Percentiles rank a stretch among this genome's conserved stretches.
phyloP scores from a whole-genome alignment of 768 basidiomycete species.

The Lactarius quietus region DNA sequence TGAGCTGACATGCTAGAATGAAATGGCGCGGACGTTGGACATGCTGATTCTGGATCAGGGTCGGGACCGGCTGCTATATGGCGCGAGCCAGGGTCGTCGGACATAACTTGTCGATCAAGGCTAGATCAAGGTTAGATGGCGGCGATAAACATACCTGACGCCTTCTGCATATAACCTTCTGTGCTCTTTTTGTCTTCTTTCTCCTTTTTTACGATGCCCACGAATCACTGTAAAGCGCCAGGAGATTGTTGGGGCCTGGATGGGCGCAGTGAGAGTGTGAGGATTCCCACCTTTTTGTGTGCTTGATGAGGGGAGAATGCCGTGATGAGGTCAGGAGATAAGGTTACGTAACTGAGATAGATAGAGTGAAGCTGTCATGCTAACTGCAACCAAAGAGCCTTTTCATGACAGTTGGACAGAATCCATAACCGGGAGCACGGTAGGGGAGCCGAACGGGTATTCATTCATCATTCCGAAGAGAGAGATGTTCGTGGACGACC shows the following conservation, averaged over 20 bases:
- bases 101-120: slow-evolving; percentile 39
- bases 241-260: not conserved
- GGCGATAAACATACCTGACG: not conserved
- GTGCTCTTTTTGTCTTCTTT: not conserved
- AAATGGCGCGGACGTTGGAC: too few species aligned
- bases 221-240: not conserved
- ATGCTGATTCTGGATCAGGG: too few species aligned
- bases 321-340: not conserved
- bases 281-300: not conserved
- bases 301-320: not conserved
- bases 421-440: too few species aligned
- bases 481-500: not conserved
- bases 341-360: not conserved
- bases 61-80: too few species aligned
- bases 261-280: not conserved
- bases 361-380: too few species aligned
- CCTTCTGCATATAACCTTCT: not conserved
- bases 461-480: not conserved
- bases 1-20: not conserved
- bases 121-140: slow-evolving; percentile 21
- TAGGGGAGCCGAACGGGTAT: not conserved
- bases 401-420: not conserved
- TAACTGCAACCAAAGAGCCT: too few species aligned
- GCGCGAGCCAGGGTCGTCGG: too few species aligned
- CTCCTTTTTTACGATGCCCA: not conserved